Conservation (phyloP, 768 basidiomycete species). For the Mycena alexandri region DNA sequence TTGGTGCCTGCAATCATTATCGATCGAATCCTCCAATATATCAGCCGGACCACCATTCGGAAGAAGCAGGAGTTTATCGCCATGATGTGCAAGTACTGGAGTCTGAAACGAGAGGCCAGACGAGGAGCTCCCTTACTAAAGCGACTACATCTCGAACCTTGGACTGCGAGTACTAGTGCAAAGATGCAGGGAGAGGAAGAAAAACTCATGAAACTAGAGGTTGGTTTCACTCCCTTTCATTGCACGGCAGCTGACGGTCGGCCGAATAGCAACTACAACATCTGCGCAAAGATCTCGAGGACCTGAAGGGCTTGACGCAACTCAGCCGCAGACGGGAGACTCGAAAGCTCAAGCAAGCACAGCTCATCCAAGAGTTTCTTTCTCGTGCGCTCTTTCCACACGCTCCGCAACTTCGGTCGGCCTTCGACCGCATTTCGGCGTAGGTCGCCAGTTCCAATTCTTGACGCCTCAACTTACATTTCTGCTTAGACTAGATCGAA, state of each 20-base stretch:
- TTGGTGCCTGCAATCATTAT: conserved; percentile 89
- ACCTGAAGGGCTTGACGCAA: conserved; percentile 74
- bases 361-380: conserved; percentile 76
- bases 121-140: conserved; percentile 95
- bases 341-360: conserved; percentile 78
- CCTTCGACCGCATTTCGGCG: conserved; percentile 80
- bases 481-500: conserved; percentile 73
- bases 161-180: conserved; percentile 83
- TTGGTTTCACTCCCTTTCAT: conserved; percentile 49
- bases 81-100: conserved; percentile 93
- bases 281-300: conserved; percentile 82
- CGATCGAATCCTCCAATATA: conserved; percentile 82
- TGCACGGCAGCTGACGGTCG: neutral
- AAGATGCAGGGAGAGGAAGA: conserved; percentile 85
- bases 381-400: conserved; percentile 75
- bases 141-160: conserved; percentile 94
- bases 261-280: conserved; percentile 63
- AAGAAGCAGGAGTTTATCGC: conserved; percentile 85
- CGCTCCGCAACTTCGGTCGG: conserved; percentile 67
- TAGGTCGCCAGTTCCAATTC: conserved; percentile 51
- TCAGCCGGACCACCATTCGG: conserved; percentile 73
- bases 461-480: conserved; percentile 24
- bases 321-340: conserved; percentile 83
- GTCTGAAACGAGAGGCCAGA: conserved; percentile 93
- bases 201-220: conserved; percentile 85